A percentile compares a stretch with the other conserved stretches of the same genome.
Evolutionary conservation across 1,139 yeast species (phyloP).

Genomic region (Protomyces lactucae-debilis): DNA sequence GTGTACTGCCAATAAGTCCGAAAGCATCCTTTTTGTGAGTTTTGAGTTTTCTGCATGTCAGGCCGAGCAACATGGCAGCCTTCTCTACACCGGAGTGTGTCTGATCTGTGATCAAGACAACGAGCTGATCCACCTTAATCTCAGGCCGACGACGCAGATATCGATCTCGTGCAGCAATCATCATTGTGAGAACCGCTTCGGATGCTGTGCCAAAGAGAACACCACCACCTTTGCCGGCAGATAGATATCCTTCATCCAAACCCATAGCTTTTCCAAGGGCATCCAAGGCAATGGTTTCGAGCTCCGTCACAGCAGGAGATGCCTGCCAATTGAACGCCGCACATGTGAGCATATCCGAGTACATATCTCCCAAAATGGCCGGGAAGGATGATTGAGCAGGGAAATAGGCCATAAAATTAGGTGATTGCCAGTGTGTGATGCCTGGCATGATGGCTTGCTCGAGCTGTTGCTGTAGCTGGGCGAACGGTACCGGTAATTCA

Average conservation of each 20-base stretch:
- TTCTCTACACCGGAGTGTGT: conserved; percentile 35
- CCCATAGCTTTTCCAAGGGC: conserved; percentile 33
- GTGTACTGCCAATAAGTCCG: conserved; percentile 29
- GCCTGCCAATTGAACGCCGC: conserved; percentile 35
- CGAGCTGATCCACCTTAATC: conserved; percentile 30
- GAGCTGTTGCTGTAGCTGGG: conserved; percentile 31
- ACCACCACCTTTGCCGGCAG: conserved; percentile 33
- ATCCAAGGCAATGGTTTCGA: conserved; percentile 34
- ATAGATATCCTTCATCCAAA: conserved; percentile 31
- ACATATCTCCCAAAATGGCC: conserved; percentile 34
- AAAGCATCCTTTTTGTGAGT: conserved; percentile 31
- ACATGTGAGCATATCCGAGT: conserved; percentile 34
- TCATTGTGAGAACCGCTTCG: conserved; percentile 33
- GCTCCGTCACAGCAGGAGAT: conserved; percentile 34
- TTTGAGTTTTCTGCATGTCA: conserved; percentile 30
- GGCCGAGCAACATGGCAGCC: conserved; percentile 34
- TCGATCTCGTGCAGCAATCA: conserved; percentile 35
- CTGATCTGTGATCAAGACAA: conserved; percentile 33
- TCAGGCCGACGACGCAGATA: conserved; percentile 29
- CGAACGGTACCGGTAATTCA: conserved; percentile 31
- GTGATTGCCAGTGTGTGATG: conserved; percentile 35
- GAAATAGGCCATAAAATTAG: conserved; percentile 34
- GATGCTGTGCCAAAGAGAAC: conserved; percentile 35
- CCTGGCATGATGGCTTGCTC: conserved; percentile 33
- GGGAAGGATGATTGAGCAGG: conserved; percentile 34